Conservation (phyloP, 805 yeast species). For the Alloascoidea hylecoeti region DNA sequence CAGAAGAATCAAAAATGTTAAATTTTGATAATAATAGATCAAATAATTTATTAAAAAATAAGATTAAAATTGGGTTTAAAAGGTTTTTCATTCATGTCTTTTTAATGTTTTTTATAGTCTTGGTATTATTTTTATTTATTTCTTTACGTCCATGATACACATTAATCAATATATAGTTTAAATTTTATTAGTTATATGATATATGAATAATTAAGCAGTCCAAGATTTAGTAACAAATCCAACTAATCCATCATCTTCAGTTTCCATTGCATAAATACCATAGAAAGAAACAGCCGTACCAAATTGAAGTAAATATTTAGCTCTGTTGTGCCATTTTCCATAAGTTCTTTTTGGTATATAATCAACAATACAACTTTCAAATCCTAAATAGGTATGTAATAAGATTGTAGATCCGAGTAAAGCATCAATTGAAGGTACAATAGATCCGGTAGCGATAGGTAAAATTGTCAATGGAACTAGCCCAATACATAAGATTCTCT, state of each 20-base stretch:
- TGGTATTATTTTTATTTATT: not conserved
- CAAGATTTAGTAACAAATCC: slow-evolving; percentile 52
- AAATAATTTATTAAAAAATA: no score
- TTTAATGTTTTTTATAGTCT: not conserved
- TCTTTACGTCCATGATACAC: no score
- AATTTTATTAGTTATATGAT: no score
- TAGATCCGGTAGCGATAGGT: slow-evolving; percentile 69
- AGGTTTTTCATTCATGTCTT: not conserved
- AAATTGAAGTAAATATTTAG: slow-evolving; percentile 49
- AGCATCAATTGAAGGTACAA: slow-evolving; percentile 62
- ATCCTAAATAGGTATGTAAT: slow-evolving; percentile 74
- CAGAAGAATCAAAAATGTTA: no score
- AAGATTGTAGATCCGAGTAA: slow-evolving; percentile 49
- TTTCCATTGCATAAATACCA: slow-evolving; percentile 68
- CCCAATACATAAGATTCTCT: slow-evolving; percentile 52
- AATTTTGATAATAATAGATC: no score
- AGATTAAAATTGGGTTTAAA: not conserved
- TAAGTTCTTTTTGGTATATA: slow-evolving; percentile 81
- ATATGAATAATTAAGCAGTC: no score
- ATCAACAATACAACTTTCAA: slow-evolving; percentile 84
- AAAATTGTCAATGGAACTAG: slow-evolving; percentile 64
- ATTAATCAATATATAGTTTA: no score
- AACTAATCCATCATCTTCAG: slow-evolving; percentile 66
- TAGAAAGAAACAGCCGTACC: slow-evolving; percentile 62
- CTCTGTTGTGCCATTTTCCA: slow-evolving; percentile 60